These are phyloP conservation scores for Calonectria leucothoes DNA, from an alignment of 2,329 filamentous ascomycete species.

Conservation along the genomic window DNA sequence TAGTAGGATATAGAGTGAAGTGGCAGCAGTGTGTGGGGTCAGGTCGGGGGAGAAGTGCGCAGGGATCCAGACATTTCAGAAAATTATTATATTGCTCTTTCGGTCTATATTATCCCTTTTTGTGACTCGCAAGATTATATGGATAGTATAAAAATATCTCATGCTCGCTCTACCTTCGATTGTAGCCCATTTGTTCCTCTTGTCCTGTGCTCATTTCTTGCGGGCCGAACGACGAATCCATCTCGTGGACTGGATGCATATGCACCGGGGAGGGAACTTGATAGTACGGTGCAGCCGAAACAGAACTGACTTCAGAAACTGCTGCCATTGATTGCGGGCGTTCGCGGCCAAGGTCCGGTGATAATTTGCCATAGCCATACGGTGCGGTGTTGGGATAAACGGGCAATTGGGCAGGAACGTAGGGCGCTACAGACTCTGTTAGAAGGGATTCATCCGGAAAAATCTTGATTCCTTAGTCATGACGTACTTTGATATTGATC, in stretches of 20 bases:
- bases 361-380: not conserved
- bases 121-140: too few species aligned
- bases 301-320: not conserved
- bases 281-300: not conserved
- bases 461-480: not conserved
- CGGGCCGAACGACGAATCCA: not conserved
- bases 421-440: not conserved
- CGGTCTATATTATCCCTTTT: too few species aligned
- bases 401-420: not conserved
- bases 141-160: not conserved
- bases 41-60: too few species aligned
- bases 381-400: not conserved
- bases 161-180: not conserved
- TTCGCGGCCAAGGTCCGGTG: not conserved
- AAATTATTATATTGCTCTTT: too few species aligned
- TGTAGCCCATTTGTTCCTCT: not conserved
- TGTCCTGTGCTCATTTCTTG: not conserved
- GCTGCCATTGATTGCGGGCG: not conserved
- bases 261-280: not conserved
- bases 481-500: not conserved
- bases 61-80: too few species aligned
- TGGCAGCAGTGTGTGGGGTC: too few species aligned
- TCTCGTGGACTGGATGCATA: not conserved
- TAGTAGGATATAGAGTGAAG: too few species aligned
- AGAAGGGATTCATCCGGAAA: not conserved